These are phyloP conservation scores for Lactarius indigo DNA, from an alignment of 768 basidiomycete species.

Conservation along the genomic window DNA sequence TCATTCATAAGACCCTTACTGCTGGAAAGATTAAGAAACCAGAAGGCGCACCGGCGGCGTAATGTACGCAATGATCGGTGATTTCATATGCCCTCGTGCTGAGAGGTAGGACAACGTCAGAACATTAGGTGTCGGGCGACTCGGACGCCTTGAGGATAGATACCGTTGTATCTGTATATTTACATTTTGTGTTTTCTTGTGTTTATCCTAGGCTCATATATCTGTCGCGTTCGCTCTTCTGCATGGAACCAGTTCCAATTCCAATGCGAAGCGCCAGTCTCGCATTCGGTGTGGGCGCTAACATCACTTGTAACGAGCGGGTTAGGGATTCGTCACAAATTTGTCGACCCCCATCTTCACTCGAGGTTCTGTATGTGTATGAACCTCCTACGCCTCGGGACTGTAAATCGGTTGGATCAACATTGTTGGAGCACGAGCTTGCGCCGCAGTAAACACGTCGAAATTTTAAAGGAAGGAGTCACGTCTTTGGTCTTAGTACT, in stretches of 20 bases:
- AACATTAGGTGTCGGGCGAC: too few relatives aligned
- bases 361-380: too few relatives aligned
- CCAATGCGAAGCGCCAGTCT: neutral
- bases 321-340: too few relatives aligned
- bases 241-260: neutral
- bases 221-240: neutral
- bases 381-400: too few relatives aligned
- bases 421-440: neutral
- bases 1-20: conserved; percentile 84
- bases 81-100: too few relatives aligned
- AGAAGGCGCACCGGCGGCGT: neutral
- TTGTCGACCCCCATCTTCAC: too few relatives aligned
- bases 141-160: neutral
- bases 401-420: neutral
- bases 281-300: too few relatives aligned
- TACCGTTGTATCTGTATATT: too few relatives aligned
- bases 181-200: neutral
- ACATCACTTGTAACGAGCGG: too few relatives aligned
- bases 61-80: too few relatives aligned
- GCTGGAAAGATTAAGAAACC: conserved; percentile 34
- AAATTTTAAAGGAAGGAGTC: neutral
- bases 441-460: neutral
- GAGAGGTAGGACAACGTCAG: too few relatives aligned
- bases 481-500: too few relatives aligned
- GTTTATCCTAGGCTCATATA: neutral